A percentile compares a stretch with the other conserved stretches of the same genome.
Conservation (phyloP, 208 protist species). For the Trypanosoma brucei region DNA sequence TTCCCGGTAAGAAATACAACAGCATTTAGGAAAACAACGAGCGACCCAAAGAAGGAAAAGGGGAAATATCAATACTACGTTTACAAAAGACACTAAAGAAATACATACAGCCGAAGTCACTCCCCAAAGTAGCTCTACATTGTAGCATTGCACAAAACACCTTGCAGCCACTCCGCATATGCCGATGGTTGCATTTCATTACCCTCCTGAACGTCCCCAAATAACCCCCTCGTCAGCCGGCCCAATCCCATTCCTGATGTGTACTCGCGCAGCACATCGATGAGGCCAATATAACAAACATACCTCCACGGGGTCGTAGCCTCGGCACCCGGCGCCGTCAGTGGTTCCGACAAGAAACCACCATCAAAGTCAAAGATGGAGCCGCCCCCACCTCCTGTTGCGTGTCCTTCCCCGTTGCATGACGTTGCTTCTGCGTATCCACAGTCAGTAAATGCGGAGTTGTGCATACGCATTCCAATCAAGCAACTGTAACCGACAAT, state of each 20-base stretch:
- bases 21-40: too few species aligned
- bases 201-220: slow-evolving; percentile 13
- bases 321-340: slow-evolving; percentile 50
- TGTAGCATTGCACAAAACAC: too few species aligned
- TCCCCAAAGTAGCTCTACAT: too few species aligned
- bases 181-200: too few species aligned
- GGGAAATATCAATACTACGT: too few species aligned
- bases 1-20: too few species aligned
- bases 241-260: slow-evolving; percentile 81
- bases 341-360: slow-evolving; percentile 72
- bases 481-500: slow-evolving; percentile 93
- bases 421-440: too few species aligned
- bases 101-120: too few species aligned
- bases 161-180: too few species aligned
- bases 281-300: slow-evolving; percentile 91
- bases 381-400: slow-evolving; percentile 11
- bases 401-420: too few species aligned
- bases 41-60: too few species aligned
- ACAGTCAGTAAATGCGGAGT: slow-evolving; percentile 52
- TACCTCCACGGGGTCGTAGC: slow-evolving; percentile 72
- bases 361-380: slow-evolving; percentile 80
- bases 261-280: slow-evolving; percentile 92
- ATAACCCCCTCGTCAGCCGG: slow-evolving; percentile 80
- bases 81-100: too few species aligned
- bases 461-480: slow-evolving; percentile 85